Base-by-base conservation (phyloP, 495 filamentous ascomycete species). In the Penicillium mononematosum region DNA sequence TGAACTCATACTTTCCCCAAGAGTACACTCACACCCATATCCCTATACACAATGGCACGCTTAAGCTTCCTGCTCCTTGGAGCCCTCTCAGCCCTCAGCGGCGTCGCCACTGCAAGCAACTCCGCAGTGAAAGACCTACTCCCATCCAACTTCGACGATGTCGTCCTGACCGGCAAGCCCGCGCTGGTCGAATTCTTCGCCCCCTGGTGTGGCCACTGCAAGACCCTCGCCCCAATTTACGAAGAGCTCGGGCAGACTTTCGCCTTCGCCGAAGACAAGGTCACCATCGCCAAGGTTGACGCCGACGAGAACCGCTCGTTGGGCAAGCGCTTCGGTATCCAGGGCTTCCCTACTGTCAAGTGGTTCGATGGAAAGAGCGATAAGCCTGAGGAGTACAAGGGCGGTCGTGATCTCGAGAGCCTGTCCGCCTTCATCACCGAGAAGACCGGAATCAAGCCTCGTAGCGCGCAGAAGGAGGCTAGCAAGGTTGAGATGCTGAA, bases 151-250 rank as follows among this genome's bases (percentile, higher is more conserved):
- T 97, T 98, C 71, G 92, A 97, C 74, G 75, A 86, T 9, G 81
- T 95, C 50, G 90, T 96, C 58, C 82, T 98, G 32, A 81, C 89
- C 53, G 91, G 91, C 69, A 98, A 96, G 78, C 95, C 95, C 29
- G 91, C 95, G 0, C 85, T 98, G 36, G 94, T 98, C 58, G 94
- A 98, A 71, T 98, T 98, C 83, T 98, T 97, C 73, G 94, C 94
- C 46, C 94, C 94, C 55, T 98, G 94, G 94, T 98, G 95, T 73
- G 95, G 95, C 45, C 91, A 98, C 83, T 98, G 94, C 89, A 98
- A 98, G 81, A 96, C 76, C 58, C 88, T 98, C 10, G 95, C 92
- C 20, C 94, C 94, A 41, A 78, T 94, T 52, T 98, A 94, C 72
- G 94, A 98, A 72, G 89, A 98, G 73, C 85, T 98, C n/a, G 93